These are phyloP conservation scores for Phialocephala subalpina DNA, from an alignment of 2,329 filamentous ascomycete genomes.

Conservation along the genomic window DNA sequence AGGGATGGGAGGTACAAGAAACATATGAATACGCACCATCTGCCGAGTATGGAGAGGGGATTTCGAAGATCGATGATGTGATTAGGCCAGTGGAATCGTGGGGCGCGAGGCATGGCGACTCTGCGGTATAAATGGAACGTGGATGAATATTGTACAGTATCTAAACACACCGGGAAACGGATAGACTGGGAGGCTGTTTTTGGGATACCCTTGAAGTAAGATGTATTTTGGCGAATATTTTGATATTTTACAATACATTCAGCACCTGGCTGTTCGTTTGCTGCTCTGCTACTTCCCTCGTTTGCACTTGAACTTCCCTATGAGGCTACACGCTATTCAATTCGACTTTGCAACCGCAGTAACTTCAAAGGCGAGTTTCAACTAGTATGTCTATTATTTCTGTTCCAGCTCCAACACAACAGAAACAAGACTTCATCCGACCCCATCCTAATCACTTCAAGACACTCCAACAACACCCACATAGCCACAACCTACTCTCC, in stretches of 20 bases:
- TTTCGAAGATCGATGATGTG: neutral
- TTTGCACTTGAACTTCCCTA: too few relatives aligned
- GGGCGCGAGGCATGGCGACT: neutral
- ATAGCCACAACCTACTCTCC: neutral
- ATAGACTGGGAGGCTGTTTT: slow-evolving; percentile 1
- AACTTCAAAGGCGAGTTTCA: too few relatives aligned
- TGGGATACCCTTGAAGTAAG: neutral
- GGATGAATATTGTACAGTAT: neutral
- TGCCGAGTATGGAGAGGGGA: neutral
- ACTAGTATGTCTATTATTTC: too few relatives aligned
- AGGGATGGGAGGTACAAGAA: slow-evolving; percentile 30
- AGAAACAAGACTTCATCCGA: too few relatives aligned
- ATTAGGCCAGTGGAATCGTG: neutral
- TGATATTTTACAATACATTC: neutral
- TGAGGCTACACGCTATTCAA: too few relatives aligned
- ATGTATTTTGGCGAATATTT: neutral
- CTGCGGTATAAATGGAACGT: neutral
- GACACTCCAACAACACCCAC: too few relatives aligned
- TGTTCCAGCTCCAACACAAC: too few relatives aligned
- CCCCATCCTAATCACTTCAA: too few relatives aligned
- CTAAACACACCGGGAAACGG: neutral
- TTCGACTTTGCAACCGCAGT: too few relatives aligned
- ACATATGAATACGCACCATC: slow-evolving; percentile 8
- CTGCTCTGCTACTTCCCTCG: neutral
- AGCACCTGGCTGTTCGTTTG: too few relatives aligned